Evolutionary conservation across 1,284 basidiomycete species (phyloP).

Genomic region (Coniophora puteana): DNA sequence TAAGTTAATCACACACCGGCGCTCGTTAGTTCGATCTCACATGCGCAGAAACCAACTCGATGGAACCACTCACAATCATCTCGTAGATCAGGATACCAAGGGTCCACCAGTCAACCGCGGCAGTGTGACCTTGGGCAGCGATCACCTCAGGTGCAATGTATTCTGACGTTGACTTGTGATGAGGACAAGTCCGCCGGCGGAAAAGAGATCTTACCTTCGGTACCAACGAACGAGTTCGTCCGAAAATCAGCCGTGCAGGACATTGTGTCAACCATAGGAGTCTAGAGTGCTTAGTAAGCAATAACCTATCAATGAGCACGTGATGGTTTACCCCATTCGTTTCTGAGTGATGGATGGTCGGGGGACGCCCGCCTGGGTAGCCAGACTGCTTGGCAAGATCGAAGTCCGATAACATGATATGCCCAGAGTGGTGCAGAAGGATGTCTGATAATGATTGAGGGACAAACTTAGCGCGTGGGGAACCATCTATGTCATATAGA

Average conservation of each 20-base stretch:
- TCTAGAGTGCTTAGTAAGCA: slow-evolving; percentile 38
- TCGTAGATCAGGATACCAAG: slow-evolving; percentile 98
- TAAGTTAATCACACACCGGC: slow-evolving; percentile 28
- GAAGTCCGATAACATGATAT: slow-evolving; percentile 99
- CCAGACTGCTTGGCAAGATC: slow-evolving; percentile 96
- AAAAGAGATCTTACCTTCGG: slow-evolving; percentile 67
- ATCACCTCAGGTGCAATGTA: slow-evolving; percentile 99
- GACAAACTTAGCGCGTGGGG: slow-evolving; percentile 10
- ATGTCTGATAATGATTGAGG: slow-evolving; percentile 65
- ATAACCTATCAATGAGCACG: slow-evolving; percentile 11
- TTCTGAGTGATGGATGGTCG: slow-evolving; percentile 84
- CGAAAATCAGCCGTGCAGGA: slow-evolving; percentile 97
- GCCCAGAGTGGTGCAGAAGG: slow-evolving; percentile 95
- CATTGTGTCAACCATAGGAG: slow-evolving; percentile 93
- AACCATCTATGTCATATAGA: slow-evolving; percentile 2
- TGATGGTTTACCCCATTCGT: slow-evolving; percentile 72
- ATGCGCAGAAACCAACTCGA: slow-evolving; percentile 14
- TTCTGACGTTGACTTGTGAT: slow-evolving; percentile 51
- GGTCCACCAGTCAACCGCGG: slow-evolving; percentile 99
- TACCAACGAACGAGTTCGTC: slow-evolving; percentile 98
- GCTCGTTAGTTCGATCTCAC: slow-evolving; percentile 18
- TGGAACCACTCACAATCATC: slow-evolving; percentile 86
- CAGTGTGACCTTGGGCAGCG: slow-evolving; percentile 95
- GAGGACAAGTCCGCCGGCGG: slow-evolving; percentile 24
- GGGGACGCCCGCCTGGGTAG: slow-evolving; percentile 84